phyloP scores from a whole-genome alignment of 768 basidiomycete genomes.

The Suillus brevipes region DNA sequence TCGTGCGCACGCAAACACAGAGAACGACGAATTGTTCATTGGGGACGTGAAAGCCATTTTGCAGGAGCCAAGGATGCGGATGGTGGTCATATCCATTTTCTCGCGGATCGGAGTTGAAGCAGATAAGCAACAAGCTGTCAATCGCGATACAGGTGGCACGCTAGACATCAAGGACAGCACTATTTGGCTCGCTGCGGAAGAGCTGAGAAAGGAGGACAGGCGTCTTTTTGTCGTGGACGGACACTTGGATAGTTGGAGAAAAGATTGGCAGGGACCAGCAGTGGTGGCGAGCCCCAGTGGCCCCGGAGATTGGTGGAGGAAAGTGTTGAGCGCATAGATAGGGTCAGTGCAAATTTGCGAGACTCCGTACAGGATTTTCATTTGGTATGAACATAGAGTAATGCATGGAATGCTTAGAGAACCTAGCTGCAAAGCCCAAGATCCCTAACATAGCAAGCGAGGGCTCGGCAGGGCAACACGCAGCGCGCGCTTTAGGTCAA shows the following conservation, averaged over 20 bases:
- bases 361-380: neutral
- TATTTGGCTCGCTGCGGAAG: conserved; percentile 16
- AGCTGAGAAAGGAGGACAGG: conserved; percentile 13
- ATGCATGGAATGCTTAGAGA: neutral
- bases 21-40: conserved; percentile 41
- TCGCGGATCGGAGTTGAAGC: conserved; percentile 15
- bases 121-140: neutral
- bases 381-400: neutral
- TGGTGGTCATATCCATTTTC: conserved; percentile 39
- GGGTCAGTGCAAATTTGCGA: neutral
- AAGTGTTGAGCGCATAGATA: neutral
- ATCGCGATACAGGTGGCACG: neutral
- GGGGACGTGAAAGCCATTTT: conserved; percentile 35
- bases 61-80: conserved; percentile 29
- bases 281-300: conserved; percentile 5
- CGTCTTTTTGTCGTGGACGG: conserved; percentile 17
- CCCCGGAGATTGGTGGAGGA: conserved; percentile 12
- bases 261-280: conserved; percentile 13
- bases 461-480: neutral
- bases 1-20: conserved; percentile 40
- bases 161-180: conserved; percentile 5
- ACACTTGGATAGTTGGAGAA: conserved; percentile 9
- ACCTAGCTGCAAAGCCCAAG: neutral
- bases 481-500: neutral
- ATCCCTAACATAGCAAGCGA: neutral